Base-by-base conservation (phyloP, 176 grass and related monocot species). In the Ensete ventricosum region DNA sequence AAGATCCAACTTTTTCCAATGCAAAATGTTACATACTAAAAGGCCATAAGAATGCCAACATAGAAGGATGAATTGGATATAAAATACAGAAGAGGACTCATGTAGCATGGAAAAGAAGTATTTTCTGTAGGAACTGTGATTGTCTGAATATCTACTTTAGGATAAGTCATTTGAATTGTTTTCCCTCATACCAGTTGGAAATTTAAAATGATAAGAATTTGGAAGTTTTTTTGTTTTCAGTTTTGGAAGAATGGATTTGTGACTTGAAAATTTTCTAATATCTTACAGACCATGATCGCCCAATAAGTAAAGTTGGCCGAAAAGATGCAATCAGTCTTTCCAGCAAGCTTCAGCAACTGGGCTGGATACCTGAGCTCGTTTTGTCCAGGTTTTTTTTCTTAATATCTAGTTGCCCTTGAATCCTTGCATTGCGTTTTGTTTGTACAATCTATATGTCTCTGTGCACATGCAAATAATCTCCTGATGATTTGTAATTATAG, bases 311-410 rank as follows among this genome's bases (percentile, higher is more conserved):
- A 87, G 50, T 55, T 43, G 94, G 94, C 48, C 81, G 75, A 80
- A 75, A 68, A 54, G 90, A 89, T 77, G 94, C 90, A 83, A 89
- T 98, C 34, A 93, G 77, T 22, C 51, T 93, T 64, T 84, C 90
- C 75, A 79, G 69, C 74, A 98, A 98, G 60, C 91, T 93, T 62
- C 88, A 84, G 69, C 84, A 98, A 17, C 85, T 91, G 82, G 90
- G 90, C 50, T 98, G 94, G 94, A 87, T 89, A 86, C 90, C 94
- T 0, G 90, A 98, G 75, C 87, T 93, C 69, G 84, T 98, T 71
- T 80, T 98, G 59, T 93, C 84, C 73, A 98, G 94, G 94, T 98
- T 69, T 53, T 49, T 9, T 49, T 20, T 24, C 74, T 53, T 34
- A 9, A 55, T 73, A 85, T 19, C 74, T 53, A 3, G 49, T 62